A percentile compares a stretch with the other conserved stretches of the same genome.
Evolutionary conservation across 2,329 filamentous ascomycete genomes (phyloP).

Genomic region (Aspergillus oerlinghausenensis): DNA sequence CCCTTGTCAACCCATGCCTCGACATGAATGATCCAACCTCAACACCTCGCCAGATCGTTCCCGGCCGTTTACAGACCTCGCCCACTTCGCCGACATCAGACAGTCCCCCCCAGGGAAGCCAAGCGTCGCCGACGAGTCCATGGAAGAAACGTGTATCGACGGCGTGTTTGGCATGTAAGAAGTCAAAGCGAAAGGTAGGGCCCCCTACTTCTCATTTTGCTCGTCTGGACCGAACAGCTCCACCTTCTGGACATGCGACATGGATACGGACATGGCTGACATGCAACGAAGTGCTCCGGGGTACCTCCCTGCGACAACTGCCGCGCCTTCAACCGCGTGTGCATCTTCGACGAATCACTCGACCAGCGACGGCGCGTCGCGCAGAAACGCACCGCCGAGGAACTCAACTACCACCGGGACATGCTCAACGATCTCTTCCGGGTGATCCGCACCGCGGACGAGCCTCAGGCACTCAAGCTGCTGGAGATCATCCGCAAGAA

Average conservation of each 20-base stretch:
- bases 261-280: not conserved
- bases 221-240: too few relatives aligned
- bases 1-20: not conserved
- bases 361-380: conserved; percentile 47
- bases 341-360: conserved; percentile 57
- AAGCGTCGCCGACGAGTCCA: conserved; percentile 3
- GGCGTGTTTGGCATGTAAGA: conserved; percentile 38
- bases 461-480: conserved; percentile 24
- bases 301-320: conserved; percentile 37
- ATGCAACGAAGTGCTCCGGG: conserved; percentile 33
- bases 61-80: conserved; percentile 5
- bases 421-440: conserved; percentile 35
- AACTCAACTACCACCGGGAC: conserved; percentile 37
- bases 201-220: not conserved
- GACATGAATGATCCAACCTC: conserved; percentile 2
- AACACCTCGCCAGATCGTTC: conserved; percentile 18
- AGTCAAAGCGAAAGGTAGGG: conserved; percentile 34
- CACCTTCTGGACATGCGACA: too few relatives aligned
- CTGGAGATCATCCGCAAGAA: conserved; percentile 34
- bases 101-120: conserved; percentile 7
- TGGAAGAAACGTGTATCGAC: conserved; percentile 38
- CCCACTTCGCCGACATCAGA: conserved; percentile 12
- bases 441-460: conserved; percentile 30
- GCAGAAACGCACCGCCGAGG: conserved; percentile 37
- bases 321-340: conserved; percentile 29